Evolutionary conservation across 169 alveolate genomes (phyloP).

Genomic region (Eimeria tenella): DNA sequence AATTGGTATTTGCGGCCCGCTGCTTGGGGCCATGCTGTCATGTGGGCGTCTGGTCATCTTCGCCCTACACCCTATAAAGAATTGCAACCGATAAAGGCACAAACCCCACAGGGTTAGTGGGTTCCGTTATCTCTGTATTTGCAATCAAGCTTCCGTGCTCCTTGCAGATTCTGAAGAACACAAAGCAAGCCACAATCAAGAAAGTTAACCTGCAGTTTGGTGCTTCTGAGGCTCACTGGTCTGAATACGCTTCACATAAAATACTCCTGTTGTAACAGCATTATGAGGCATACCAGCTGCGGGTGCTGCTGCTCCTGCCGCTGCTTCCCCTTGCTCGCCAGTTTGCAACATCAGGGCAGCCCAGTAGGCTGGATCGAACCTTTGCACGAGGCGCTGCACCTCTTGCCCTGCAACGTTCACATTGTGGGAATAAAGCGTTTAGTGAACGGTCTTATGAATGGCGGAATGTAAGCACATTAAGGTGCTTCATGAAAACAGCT

Average conservation of each 20-base stretch:
- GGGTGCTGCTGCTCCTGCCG: not conserved
- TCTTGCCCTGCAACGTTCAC: slow-evolving; percentile 21
- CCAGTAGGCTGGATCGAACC: slow-evolving; percentile 52
- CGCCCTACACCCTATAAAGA: not conserved
- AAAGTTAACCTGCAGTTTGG: not conserved
- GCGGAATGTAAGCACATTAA: too few relatives aligned
- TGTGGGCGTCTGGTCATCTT: not conserved
- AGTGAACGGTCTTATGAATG: too few relatives aligned
- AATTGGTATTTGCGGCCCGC: too few relatives aligned
- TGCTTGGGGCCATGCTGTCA: too few relatives aligned
- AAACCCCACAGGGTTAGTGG: not conserved
- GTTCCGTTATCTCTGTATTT: not conserved
- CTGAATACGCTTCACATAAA: too few relatives aligned
- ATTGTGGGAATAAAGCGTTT: too few relatives aligned
- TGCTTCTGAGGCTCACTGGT: too few relatives aligned
- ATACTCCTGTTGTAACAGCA: too few relatives aligned
- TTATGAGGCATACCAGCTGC: not conserved
- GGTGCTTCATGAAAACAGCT: not conserved
- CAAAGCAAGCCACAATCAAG: too few relatives aligned
- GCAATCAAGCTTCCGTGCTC: not conserved
- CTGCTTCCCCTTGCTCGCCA: slow-evolving; percentile 1
- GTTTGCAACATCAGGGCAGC: slow-evolving; percentile 47
- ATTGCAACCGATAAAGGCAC: not conserved
- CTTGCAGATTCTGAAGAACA: not conserved
- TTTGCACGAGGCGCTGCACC: not conserved